A percentile compares a stretch with the other conserved stretches of the same genome.
phyloP scores from a whole-genome alignment of 1,284 basidiomycete species.

The Puccinia triticina region DNA sequence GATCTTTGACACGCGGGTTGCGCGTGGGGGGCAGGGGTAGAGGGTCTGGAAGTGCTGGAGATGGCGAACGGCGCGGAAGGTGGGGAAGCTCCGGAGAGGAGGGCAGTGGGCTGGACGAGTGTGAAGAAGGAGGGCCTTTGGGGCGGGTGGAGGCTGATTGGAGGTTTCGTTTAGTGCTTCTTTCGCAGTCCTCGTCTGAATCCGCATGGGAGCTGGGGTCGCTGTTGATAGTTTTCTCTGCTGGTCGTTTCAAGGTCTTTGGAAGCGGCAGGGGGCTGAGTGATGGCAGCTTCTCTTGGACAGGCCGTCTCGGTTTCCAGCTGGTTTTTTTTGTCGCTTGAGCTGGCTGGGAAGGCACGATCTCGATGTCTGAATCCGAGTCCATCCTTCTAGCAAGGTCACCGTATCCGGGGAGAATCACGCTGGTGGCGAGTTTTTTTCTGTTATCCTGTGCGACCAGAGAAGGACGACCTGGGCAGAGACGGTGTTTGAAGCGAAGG shows the following conservation, averaged over 20 bases:
- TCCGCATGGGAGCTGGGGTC: not conserved
- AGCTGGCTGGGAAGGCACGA: not conserved
- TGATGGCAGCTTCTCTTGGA: not conserved
- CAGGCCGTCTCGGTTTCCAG: not conserved
- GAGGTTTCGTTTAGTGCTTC: not conserved
- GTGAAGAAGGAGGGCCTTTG: not conserved
- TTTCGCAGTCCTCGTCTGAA: not conserved
- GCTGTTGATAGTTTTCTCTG: not conserved
- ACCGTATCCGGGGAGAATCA: not conserved
- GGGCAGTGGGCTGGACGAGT: not conserved
- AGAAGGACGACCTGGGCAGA: too few species aligned
- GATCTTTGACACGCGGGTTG: not conserved
- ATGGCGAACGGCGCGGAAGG: not conserved
- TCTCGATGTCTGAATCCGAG: constrained; percentile 33
- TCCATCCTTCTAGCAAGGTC: too few species aligned
- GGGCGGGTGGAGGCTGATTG: not conserved
- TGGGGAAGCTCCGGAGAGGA: not conserved
- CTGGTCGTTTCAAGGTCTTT: not conserved
- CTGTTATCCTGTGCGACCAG: not conserved
- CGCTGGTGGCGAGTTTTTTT: not conserved
- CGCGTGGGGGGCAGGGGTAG: not conserved
- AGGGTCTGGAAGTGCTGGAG: not conserved
- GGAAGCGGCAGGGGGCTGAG: not conserved
- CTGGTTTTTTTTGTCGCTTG: too few species aligned
- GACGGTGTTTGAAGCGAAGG: too few species aligned